Base-by-base conservation (phyloP, 345 rosid species). In the Citrus medica region DNA sequence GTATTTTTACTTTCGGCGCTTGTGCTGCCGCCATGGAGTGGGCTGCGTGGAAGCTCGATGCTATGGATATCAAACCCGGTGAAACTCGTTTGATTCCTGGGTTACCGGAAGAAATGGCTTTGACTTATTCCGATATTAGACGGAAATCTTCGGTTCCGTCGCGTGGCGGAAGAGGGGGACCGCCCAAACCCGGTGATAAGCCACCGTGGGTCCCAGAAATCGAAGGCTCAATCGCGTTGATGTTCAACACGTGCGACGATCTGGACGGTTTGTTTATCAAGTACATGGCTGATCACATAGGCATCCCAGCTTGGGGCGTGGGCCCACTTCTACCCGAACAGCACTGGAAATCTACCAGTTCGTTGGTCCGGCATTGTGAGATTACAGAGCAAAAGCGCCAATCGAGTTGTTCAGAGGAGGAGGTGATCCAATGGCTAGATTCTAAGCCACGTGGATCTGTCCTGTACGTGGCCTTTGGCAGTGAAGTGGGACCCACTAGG, bases 1-100 rank as follows among this genome's bases (percentile, higher is more conserved):
- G 74, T 12, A 83, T 86, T 79, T 84, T 87, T 51, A 86, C 92
- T 17, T 89, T 88, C 37, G 87, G 89, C 22, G 88, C 90, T 1
- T 81, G 83, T 76, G 83, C 85, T 60, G 87, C 89, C 12, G 86
- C 90, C 28, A 68, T 87, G 77, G 88, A 89, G 80, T 80, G 78
- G 76, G 88, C 84, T 10, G 78, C 83, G 13, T 86, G 88, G 88
- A 84, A 82, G 75, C 82, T 80, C 37, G 69, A 74, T 12, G 81
- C 84, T 1, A 55, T 37, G 4, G 82, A 84, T 60, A 76, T 86
- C 73, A 69, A 65, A 51, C 82, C 89, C 1, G 86, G 84, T 16
- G 86, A 89, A 71, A 79, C 40, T 51, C 85, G 82, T 24, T 16
- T 73, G 48, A 69, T 87, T 25, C 88, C 88, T 2, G 89, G 88